phyloP scores from a whole-genome alignment of 148 eudicot genomes.

The Euryodendron excelsum region DNA sequence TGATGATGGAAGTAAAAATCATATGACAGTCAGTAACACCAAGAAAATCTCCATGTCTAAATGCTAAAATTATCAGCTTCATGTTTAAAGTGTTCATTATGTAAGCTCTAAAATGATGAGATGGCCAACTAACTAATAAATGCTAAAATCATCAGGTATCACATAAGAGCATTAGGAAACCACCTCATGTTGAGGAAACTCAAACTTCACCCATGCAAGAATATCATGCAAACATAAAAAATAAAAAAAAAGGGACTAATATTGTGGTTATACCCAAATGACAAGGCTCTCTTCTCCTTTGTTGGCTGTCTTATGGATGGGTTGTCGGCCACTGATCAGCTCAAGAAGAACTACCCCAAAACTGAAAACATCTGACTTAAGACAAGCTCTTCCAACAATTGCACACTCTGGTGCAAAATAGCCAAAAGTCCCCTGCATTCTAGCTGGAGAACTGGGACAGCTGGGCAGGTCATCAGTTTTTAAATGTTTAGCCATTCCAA shows the following conservation, averaged over 20 bases:
- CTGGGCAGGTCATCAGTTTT: conserved; percentile 66
- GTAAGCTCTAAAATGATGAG: neutral
- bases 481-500: conserved; percentile 86
- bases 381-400: conserved; percentile 75
- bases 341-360: conserved; percentile 98
- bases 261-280: conserved; percentile 74
- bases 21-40: conserved; percentile 3
- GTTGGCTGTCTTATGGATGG: conserved; percentile 52
- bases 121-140: neutral
- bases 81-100: neutral
- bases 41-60: neutral
- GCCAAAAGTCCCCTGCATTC: conserved; percentile 97
- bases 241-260: no score
- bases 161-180: no score
- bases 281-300: conserved; percentile 90
- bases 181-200: neutral
- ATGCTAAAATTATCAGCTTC: conserved; percentile 5
- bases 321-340: conserved; percentile 75
- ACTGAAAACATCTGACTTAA: conserved; percentile 96
- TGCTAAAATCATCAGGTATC: neutral
- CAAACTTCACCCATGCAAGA: neutral
- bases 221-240: no score
- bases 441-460: conserved; percentile 77
- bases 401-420: conserved; percentile 98
- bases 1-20: neutral